phyloP scores from a whole-genome alignment of 202 grass and related monocot genomes.

The Panicum hallii region DNA sequence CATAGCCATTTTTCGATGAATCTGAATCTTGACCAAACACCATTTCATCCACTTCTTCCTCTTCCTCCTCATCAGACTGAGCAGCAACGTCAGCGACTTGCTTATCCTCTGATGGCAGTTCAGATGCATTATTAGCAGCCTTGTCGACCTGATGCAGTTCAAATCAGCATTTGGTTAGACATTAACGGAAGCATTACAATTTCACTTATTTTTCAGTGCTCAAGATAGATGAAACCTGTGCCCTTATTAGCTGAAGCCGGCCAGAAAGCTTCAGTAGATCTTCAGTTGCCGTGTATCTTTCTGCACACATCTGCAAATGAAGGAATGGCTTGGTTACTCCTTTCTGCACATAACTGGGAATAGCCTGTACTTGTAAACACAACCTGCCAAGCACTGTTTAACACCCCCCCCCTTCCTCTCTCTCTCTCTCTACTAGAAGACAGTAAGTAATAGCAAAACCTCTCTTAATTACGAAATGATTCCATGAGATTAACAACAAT shows the following conservation, averaged over 20 bases:
- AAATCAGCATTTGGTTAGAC: conserved; percentile 8
- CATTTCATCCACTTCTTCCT: conserved; percentile 81
- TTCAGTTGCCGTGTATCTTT: conserved; percentile 59
- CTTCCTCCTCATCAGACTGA: conserved; percentile 53
- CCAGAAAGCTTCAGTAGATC: conserved; percentile 84
- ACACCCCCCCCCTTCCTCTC: too few relatives aligned
- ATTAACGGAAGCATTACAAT: background rate
- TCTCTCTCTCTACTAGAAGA: background rate
- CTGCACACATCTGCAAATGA: conserved; percentile 60
- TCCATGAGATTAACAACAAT: background rate
- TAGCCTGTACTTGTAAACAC: background rate
- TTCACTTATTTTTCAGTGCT: background rate
- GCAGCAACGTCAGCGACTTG: conserved; percentile 15
- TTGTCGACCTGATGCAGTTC: conserved; percentile 57
- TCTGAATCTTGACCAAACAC: conserved; percentile 79
- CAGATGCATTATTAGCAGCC: conserved; percentile 39
- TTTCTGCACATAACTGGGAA: background rate
- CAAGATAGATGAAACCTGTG: conserved; percentile 64
- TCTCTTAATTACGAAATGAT: background rate
- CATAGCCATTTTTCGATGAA: conserved; percentile 52
- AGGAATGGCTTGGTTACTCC: conserved; percentile 20
- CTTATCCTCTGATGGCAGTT: conserved; percentile 36
- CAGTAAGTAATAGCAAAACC: background rate
- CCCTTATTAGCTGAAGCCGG: conserved; percentile 66
- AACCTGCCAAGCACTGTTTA: background rate